These are phyloP conservation scores for Hymenoscyphus albidus DNA, from an alignment of 2,329 filamentous ascomycete species.

Conservation along the genomic window DNA sequence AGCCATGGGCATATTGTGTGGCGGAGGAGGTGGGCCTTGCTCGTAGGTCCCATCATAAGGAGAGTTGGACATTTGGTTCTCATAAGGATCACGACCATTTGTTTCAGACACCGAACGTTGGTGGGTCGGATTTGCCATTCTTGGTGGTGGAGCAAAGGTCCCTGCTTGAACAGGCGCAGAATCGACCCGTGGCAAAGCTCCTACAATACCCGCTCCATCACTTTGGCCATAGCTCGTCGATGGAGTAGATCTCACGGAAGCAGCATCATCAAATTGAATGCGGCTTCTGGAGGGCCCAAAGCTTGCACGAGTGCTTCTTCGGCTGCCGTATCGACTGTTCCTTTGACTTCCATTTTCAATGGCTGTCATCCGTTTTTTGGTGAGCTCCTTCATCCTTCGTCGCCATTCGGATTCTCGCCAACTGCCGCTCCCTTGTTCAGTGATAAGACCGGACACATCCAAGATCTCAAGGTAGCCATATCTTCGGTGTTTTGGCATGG, in stretches of 20 bases:
- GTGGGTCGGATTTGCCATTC: conserved; percentile 18
- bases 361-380: conserved; percentile 70
- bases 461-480: conserved; percentile 89
- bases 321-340: conserved; percentile 51
- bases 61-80: conserved; percentile 18
- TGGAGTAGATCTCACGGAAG: conserved; percentile 49
- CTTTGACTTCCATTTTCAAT: conserved; percentile 43
- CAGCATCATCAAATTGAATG: conserved; percentile 55
- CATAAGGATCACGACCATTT: conserved; percentile 28
- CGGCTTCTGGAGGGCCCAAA: conserved; percentile 46
- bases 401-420: conserved; percentile 93
- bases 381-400: conserved; percentile 81
- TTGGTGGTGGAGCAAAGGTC: conserved; percentile 17
- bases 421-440: conserved; percentile 66
- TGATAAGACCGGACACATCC: conserved; percentile 78
- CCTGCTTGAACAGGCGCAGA: conserved; percentile 43
- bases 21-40: conserved; percentile 27
- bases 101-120: conserved; percentile 35
- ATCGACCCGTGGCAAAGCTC: conserved; percentile 41
- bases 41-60: conserved; percentile 30
- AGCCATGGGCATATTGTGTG: conserved; percentile 22
- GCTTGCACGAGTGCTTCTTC: conserved; percentile 55
- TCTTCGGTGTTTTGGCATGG: conserved; percentile 82
- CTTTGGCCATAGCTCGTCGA: conserved; percentile 37
- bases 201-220: conserved; percentile 17